Conservation (phyloP, 371 early-diverging fungal genomes). For the Apophysomyces trapeziformis region DNA sequence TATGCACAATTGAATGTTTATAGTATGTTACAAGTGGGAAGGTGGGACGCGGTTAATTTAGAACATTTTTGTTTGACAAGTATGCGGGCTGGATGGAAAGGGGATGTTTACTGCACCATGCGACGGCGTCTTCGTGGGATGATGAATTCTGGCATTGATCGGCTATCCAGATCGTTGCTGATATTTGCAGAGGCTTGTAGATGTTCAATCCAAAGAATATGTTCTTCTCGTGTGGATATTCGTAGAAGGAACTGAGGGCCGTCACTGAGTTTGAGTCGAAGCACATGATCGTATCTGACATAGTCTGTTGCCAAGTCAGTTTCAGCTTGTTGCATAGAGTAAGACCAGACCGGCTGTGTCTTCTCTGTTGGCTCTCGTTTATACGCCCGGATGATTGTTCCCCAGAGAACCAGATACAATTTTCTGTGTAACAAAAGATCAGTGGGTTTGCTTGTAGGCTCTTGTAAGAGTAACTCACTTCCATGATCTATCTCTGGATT, state of each 20-base stretch:
- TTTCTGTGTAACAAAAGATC: conserved; percentile 8
- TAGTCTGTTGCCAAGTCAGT: conserved; percentile 45
- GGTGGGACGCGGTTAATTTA: no score
- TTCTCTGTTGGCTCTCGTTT: conserved; percentile 18
- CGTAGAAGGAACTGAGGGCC: conserved; percentile 49
- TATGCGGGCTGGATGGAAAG: neutral
- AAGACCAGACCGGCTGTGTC: conserved; percentile 34
- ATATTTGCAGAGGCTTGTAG: conserved; percentile 48
- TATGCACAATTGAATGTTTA: no score
- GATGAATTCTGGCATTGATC: conserved; percentile 49
- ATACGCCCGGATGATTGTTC: conserved; percentile 25
- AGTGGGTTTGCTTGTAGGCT: neutral
- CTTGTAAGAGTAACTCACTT: conserved; percentile 20
- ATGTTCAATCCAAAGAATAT: conserved; percentile 38
- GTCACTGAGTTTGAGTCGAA: conserved; percentile 35
- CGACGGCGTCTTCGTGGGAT: conserved; percentile 18
- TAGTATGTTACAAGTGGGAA: no score
- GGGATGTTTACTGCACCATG: neutral
- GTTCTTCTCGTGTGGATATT: conserved; percentile 22
- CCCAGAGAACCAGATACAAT: conserved; percentile 21
- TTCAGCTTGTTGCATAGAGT: conserved; percentile 46
- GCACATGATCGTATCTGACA: conserved; percentile 38
- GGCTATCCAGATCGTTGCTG: conserved; percentile 41
- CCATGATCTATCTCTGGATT: conserved; percentile 32
- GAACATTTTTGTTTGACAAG: no score